These are phyloP conservation scores for Cryptococcus hybrid DNA, from an alignment of 1,284 basidiomycete species.

Conservation along the genomic window DNA sequence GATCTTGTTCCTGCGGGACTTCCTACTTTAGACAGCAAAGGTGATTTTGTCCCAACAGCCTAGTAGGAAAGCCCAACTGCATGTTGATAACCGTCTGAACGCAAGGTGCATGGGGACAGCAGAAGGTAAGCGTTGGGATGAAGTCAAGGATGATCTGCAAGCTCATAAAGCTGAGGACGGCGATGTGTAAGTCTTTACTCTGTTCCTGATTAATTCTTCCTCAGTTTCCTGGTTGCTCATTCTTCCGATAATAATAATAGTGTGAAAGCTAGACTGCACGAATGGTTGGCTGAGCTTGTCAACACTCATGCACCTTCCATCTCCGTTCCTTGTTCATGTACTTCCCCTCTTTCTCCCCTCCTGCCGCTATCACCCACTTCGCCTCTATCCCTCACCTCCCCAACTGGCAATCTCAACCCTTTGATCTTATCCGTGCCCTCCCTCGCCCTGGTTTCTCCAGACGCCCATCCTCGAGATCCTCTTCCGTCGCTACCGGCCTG, in stretches of 20 bases:
- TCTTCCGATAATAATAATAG: neutral
- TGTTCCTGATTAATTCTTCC: too few species aligned
- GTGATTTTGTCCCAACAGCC: constrained; percentile 9
- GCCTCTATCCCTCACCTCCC: neutral
- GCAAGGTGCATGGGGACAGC: neutral
- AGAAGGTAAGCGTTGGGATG: constrained; percentile 9
- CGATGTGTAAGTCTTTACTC: constrained; percentile 4
- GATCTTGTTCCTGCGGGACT: too few species aligned
- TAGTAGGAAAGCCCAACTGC: neutral
- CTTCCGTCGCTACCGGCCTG: neutral
- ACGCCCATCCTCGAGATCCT: neutral
- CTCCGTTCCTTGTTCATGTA: neutral
- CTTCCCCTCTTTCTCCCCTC: neutral
- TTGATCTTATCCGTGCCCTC: constrained; percentile 2
- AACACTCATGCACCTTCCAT: constrained; percentile 11
- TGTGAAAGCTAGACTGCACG: constrained; percentile 5
- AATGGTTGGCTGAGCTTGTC: constrained; percentile 11
- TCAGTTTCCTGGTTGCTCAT: too few species aligned
- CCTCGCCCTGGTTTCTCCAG: constrained; percentile 8
- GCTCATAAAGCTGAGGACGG: neutral
- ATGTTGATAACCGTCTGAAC: neutral
- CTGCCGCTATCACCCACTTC: neutral
- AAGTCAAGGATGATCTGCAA: constrained; percentile 1
- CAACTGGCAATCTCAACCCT: neutral
- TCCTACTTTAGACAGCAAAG: constrained; percentile 9